A percentile compares a stretch with the other conserved stretches of the same genome.
Conservation (phyloP, 257 asterid species). For the Cruciata laevipes region DNA sequence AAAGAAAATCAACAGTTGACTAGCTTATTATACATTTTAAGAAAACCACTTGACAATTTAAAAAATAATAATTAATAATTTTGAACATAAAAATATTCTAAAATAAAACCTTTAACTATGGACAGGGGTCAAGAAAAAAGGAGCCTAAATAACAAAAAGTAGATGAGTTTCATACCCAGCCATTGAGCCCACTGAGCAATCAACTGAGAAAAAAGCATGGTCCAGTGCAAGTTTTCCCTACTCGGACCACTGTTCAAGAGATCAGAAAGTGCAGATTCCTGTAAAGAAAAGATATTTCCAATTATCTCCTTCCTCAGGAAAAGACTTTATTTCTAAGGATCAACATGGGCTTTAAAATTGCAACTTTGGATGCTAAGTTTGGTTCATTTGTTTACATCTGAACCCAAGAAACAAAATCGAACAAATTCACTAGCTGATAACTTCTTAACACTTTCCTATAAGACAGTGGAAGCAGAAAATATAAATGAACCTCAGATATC, state of each 20-base stretch:
- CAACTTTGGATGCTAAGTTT: not conserved
- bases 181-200: constrained; percentile 97
- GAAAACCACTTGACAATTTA: not conserved
- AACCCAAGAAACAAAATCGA: not conserved
- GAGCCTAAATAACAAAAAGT: not conserved
- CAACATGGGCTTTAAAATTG: not conserved
- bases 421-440: not conserved
- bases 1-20: not conserved
- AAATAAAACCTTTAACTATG: not conserved
- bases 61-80: not conserved
- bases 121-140: not conserved
- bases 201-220: constrained; percentile 59
- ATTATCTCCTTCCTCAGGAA: not conserved
- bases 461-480: not conserved
- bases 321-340: not conserved
- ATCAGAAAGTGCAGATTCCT: constrained; percentile 45
- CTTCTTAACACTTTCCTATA: not conserved
- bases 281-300: constrained; percentile 5
- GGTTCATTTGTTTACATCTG: not conserved
- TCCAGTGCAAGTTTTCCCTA: constrained; percentile 67
- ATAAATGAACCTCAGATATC: constrained; percentile 40
- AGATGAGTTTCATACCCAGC: constrained; percentile 48
- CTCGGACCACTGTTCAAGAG: constrained; percentile 59
- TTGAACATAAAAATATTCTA: not conserved
- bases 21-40: no score